A percentile compares a stretch with the other conserved stretches of the same genome.
Evolutionary conservation across 164 flowering plant genomes (phyloP).

Genomic region (Vitis amurensis): DNA sequence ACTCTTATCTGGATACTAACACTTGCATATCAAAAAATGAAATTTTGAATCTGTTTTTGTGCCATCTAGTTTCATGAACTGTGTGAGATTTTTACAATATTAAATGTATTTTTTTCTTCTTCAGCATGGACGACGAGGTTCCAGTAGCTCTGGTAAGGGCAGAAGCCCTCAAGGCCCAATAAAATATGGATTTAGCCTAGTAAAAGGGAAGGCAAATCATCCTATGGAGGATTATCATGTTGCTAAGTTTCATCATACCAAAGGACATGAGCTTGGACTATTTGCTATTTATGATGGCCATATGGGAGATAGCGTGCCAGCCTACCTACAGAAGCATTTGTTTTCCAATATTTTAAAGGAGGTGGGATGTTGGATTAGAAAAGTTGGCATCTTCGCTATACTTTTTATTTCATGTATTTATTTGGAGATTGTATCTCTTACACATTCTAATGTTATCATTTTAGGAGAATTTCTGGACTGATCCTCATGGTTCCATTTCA

Average conservation of each 20-base stretch:
- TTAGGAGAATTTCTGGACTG: constrained; percentile 3
- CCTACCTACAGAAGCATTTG: constrained; percentile 7
- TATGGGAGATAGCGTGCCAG: constrained; percentile 6
- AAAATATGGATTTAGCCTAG: constrained; percentile 9
- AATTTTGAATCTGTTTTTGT: too few species aligned
- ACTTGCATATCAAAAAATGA: too few species aligned
- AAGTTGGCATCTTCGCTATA: too few species aligned
- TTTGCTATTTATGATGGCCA: constrained; percentile 9
- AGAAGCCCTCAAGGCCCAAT: background rate
- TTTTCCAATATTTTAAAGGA: constrained; percentile 6
- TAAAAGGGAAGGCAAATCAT: constrained; percentile 9
- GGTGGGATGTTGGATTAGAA: background rate
- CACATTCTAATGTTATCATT: background rate
- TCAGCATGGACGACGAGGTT: background rate
- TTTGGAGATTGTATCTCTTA: too few species aligned
- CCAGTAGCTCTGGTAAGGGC: background rate
- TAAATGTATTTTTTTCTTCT: background rate
- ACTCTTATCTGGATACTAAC: too few species aligned
- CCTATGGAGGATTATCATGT: constrained; percentile 11
- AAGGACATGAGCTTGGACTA: background rate
- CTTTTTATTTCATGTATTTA: too few species aligned
- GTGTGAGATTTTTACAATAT: background rate
- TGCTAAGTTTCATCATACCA: background rate
- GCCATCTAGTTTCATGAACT: background rate
- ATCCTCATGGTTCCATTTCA: constrained; percentile 1